Evolutionary conservation across 441 rosid genomes (phyloP).

Genomic region (Monsonia emarginata): DNA sequence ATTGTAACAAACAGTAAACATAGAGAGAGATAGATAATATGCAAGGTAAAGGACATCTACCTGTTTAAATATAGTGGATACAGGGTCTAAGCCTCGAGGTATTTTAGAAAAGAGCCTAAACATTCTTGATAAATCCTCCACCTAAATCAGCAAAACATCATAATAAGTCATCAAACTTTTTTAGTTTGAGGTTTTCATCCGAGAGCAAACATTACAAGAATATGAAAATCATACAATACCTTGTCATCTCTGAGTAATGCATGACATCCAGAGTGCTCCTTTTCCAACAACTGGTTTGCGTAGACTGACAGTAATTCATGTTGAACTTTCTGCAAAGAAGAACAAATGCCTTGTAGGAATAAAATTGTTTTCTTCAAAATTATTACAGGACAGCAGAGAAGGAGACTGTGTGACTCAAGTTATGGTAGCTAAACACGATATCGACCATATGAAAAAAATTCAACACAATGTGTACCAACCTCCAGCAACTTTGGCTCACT

Average conservation of each 20-base stretch:
- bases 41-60: conserved; percentile 24
- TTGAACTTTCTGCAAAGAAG: conserved; percentile 67
- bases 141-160: conserved; percentile 28
- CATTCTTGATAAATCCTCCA: conserved; percentile 90
- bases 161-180: not conserved
- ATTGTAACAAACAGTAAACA: not conserved
- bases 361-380: no score
- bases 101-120: conserved; percentile 76
- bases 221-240: conserved; percentile 28
- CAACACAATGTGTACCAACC: conserved; percentile 33
- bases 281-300: conserved; percentile 62
- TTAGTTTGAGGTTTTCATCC: not conserved
- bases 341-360: not conserved
- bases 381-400: no score
- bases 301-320: conserved; percentile 53
- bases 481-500: conserved; percentile 79
- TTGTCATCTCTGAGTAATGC: conserved; percentile 81
- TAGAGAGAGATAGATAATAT: conserved; percentile 5
- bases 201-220: conserved; percentile 1
- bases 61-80: conserved; percentile 74
- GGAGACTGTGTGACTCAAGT: no score
- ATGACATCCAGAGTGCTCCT: conserved; percentile 89
- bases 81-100: conserved; percentile 62
- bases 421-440: no score
- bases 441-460: not conserved